phyloP scores from a whole-genome alignment of 129 eudicot genomes.

The Arctium lappa region DNA sequence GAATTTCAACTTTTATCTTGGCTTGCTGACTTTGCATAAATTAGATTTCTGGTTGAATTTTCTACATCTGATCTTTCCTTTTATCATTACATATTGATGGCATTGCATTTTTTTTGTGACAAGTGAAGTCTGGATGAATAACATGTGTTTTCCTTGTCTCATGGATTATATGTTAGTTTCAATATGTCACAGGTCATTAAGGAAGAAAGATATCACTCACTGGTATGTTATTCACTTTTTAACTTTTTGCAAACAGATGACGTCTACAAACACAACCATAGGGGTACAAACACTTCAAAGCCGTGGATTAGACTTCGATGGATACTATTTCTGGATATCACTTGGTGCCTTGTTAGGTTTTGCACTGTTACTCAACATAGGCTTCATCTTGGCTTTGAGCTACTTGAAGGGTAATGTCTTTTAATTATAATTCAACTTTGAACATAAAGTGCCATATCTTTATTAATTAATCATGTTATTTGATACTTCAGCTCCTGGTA shows the following conservation, averaged over 20 bases:
- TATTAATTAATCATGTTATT: background rate
- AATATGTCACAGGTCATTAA: background rate
- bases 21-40: background rate
- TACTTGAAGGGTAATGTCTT: slow-evolving; percentile 40
- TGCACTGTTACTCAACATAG: slow-evolving; percentile 36
- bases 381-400: slow-evolving; percentile 49
- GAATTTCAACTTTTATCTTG: background rate
- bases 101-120: background rate
- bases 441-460: background rate
- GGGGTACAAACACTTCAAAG: slow-evolving; percentile 44
- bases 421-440: background rate
- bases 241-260: slow-evolving; percentile 12
- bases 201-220: background rate
- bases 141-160: background rate
- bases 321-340: slow-evolving; percentile 49
- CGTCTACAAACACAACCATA: slow-evolving; percentile 36
- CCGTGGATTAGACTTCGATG: slow-evolving; percentile 45
- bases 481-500: slow-evolving; percentile 48
- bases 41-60: background rate
- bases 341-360: slow-evolving; percentile 50
- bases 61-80: background rate
- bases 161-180: background rate
- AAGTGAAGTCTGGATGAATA: background rate
- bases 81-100: background rate
- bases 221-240: background rate